These are phyloP conservation scores for Diplodia scrobiculata DNA, from an alignment of 2,329 filamentous ascomycete genomes.

Conservation along the genomic window DNA sequence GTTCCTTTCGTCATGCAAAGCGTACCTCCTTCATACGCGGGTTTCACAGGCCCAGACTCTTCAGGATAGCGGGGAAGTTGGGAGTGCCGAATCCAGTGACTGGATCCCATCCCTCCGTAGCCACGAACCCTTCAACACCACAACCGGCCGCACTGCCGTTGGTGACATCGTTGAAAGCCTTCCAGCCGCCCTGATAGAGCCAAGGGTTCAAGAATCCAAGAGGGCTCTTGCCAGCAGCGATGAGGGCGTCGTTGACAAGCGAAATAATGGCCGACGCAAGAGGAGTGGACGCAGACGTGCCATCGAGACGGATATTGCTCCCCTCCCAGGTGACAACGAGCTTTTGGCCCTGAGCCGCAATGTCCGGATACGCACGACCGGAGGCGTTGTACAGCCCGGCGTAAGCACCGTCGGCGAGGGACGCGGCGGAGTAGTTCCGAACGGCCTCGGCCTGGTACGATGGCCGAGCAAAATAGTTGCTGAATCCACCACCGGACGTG, in stretches of 20 bases:
- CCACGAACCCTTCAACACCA: constrained; percentile 43
- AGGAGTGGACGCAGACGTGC: constrained; percentile 61
- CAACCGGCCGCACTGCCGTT: constrained; percentile 46
- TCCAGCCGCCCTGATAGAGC: constrained; percentile 55
- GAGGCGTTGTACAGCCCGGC: constrained; percentile 54
- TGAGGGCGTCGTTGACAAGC: constrained; percentile 63
- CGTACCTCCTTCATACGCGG: neutral
- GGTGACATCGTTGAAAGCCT: constrained; percentile 54
- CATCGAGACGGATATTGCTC: constrained; percentile 48
- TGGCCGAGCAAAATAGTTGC: constrained; percentile 53
- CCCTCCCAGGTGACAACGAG: constrained; percentile 51
- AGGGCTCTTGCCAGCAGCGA: constrained; percentile 52
- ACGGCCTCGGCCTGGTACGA: constrained; percentile 53
- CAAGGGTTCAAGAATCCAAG: constrained; percentile 65
- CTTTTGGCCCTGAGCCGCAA: constrained; percentile 61
- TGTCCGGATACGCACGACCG: constrained; percentile 64
- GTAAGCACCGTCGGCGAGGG: constrained; percentile 46
- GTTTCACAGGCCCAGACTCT: constrained; percentile 4
- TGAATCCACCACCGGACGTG: constrained; percentile 56
- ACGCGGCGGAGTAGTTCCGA: constrained; percentile 47
- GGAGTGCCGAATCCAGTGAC: constrained; percentile 38
- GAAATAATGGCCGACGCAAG: constrained; percentile 61
- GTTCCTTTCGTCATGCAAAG: neutral
- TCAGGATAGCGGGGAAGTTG: constrained; percentile 22
- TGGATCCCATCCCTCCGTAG: constrained; percentile 43